These are phyloP conservation scores for Malassezia cuniculi DNA, from an alignment of 1,284 basidiomycete species.

Conservation along the genomic window DNA sequence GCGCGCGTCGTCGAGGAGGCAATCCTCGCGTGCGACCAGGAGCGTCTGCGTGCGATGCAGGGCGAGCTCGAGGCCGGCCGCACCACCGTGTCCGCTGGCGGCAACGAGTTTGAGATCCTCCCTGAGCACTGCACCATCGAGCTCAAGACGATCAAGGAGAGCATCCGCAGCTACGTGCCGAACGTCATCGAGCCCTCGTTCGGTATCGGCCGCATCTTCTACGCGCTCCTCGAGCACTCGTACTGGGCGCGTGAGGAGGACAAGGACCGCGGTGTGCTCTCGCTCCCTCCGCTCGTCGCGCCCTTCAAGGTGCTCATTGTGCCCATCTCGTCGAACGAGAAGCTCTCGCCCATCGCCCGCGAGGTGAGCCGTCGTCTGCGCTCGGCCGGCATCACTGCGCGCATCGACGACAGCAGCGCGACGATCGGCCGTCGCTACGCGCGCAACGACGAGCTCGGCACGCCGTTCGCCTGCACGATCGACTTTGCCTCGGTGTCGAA, in stretches of 20 bases:
- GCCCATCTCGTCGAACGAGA: conserved; percentile 75
- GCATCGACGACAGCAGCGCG: conserved; percentile 88
- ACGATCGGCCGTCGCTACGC: conserved; percentile 94
- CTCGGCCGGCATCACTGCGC: conserved; percentile 70
- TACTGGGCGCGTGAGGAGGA: conserved; percentile 88
- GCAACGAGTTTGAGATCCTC: conserved; percentile 58
- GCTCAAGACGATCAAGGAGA: conserved; percentile 76
- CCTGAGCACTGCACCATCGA: conserved; percentile 67
- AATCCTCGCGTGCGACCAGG: conserved; percentile 60
- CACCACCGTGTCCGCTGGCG: conserved; percentile 49
- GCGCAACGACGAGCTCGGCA: conserved; percentile 94
- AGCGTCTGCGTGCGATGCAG: conserved; percentile 58
- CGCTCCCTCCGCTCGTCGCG: conserved; percentile 75
- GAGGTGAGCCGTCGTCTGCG: conserved; percentile 81
- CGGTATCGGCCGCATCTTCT: conserved; percentile 90
- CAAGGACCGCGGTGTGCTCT: conserved; percentile 54
- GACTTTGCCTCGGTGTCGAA: conserved; percentile 79
- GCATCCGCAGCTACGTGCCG: conserved; percentile 83
- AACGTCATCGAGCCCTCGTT: conserved; percentile 99
- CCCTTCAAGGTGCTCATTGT: conserved; percentile 94
- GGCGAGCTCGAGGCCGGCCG: conserved; percentile 56
- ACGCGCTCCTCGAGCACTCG: conserved; percentile 83
- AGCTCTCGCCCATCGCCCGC: conserved; percentile 69
- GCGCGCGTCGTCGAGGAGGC: conserved; percentile 60
- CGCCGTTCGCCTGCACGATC: conserved; percentile 86